Evolutionary conservation across 805 yeast species (phyloP), one percentile per base, ranked within the genome.

Genomic region (Barnettozyma siamensis): DNA sequence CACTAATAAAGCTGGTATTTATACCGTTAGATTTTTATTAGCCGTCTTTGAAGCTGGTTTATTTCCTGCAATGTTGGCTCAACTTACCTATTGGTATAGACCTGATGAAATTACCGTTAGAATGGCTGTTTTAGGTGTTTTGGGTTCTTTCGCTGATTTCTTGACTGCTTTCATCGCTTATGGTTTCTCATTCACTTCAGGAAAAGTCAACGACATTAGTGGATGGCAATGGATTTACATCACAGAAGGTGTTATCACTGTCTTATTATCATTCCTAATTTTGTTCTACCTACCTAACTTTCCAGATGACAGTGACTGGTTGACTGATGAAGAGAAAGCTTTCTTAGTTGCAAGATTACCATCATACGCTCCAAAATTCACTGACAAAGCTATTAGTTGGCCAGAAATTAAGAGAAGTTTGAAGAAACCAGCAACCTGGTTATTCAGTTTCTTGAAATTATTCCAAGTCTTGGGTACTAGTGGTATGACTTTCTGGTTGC

Each of bases 161-260:
- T 32, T 57, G 10, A 40, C 54, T 12, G 62, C 58, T 1, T 35
- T 55, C 13, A 27, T 57, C n/a, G 55, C 60, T 4, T 53, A 50
- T 41, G 55, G 51, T 2, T 35, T 52, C 13, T 37, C 45, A 17
- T 42, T 34, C 37, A 43, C 50, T 33, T 27, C 37, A 23, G 54
- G 51, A 24, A 43, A 40, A 11, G 31, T 29, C 3, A 47, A 47
- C 17, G 42, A 44, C 8, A 31, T 45, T 13, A 37, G 39, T 24
- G 48, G 47, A 2, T 53, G 55, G 55, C 39, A 44, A 41, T 53
- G 52, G 52, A 40, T 50, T 39, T 53, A 47, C 40, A 36, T 53
- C n/a, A 10, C 43, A 5, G 54, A 53, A 40, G 57, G 57, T 11
- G 21, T 39, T 12, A 10, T 46, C 13, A 50, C 55, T 4, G 43